These are phyloP conservation scores for Brassica nigra DNA, from an alignment of 345 rosid genomes.

Conservation along the genomic window DNA sequence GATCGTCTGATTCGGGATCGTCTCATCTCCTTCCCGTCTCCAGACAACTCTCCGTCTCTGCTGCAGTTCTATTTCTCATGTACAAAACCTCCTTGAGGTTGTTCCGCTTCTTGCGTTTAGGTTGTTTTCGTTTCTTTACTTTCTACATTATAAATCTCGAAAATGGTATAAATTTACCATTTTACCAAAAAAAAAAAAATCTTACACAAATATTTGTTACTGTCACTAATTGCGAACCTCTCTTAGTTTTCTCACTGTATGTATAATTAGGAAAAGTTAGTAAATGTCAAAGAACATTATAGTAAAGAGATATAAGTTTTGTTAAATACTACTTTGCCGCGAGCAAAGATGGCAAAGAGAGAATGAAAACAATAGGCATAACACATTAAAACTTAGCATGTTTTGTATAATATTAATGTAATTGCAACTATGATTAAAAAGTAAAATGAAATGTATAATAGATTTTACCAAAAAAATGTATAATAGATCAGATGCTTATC, in stretches of 20 bases:
- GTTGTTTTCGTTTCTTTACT: too few species aligned
- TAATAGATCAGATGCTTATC: neutral
- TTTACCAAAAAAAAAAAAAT: too few species aligned
- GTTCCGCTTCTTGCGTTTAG: too few species aligned
- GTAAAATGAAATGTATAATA: neutral
- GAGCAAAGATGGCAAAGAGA: neutral
- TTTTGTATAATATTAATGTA: neutral
- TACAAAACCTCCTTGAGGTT: neutral
- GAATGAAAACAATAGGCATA: neutral
- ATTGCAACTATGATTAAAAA: neutral
- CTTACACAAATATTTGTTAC: neutral
- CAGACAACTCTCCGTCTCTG: too few species aligned
- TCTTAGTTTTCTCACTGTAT: neutral
- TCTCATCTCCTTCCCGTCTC: too few species aligned
- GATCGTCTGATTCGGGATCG: too few species aligned
- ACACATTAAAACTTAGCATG: neutral
- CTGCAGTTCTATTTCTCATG: neutral
- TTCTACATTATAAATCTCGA: too few species aligned
- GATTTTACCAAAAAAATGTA: neutral
- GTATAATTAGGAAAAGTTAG: neutral
- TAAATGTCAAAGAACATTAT: neutral
- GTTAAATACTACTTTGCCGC: neutral
- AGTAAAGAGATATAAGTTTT: neutral
- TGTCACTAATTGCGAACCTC: neutral
- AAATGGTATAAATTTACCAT: too few species aligned